These are phyloP conservation scores for Aspergillus diversus DNA, from an alignment of 495 filamentous ascomycete species.

Conservation along the genomic window DNA sequence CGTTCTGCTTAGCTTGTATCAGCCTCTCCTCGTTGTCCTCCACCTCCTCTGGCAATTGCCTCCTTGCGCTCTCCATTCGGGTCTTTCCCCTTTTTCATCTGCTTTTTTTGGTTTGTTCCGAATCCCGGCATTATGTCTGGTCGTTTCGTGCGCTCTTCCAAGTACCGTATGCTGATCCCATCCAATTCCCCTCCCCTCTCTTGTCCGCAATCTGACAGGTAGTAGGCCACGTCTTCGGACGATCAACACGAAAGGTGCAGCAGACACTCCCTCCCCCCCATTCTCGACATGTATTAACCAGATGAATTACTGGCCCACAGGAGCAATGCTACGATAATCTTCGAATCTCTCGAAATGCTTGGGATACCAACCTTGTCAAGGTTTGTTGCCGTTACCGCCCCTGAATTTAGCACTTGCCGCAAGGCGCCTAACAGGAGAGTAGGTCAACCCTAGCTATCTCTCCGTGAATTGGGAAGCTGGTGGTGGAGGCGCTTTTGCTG, in stretches of 20 bases:
- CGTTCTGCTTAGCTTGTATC: conserved; percentile 11
- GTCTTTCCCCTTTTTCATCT: conserved; percentile 17
- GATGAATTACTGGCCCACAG: conserved; percentile 38
- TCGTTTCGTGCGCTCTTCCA: conserved; percentile 96
- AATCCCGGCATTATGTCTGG: conserved; percentile 70
- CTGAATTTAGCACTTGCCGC: conserved; percentile 29
- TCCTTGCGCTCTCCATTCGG: conserved; percentile 17
- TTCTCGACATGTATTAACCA: neutral
- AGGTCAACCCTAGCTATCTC: conserved; percentile 95
- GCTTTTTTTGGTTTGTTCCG: conserved; percentile 13
- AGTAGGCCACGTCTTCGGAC: conserved; percentile 96
- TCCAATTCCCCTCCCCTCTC: conserved; percentile 20
- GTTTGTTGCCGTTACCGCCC: conserved; percentile 51
- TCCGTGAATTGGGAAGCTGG: conserved; percentile 98
- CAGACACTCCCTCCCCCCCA: conserved; percentile 10
- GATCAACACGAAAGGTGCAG: conserved; percentile 83
- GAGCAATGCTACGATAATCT: conserved; percentile 98
- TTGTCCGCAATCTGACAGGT: conserved; percentile 41
- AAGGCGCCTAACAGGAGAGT: conserved; percentile 29
- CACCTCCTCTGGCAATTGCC: conserved; percentile 19
- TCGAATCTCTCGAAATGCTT: conserved; percentile 92
- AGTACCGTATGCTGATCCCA: conserved; percentile 78
- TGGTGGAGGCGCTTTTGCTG: conserved; percentile 95
- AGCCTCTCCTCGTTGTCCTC: conserved; percentile 20
- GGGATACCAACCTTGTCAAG: conserved; percentile 98